A percentile compares a stretch with the other conserved stretches of the same genome.
These are phyloP conservation scores for Schrenkiella parvula DNA, from an alignment of 345 rosid species.

Conservation along the genomic window DNA sequence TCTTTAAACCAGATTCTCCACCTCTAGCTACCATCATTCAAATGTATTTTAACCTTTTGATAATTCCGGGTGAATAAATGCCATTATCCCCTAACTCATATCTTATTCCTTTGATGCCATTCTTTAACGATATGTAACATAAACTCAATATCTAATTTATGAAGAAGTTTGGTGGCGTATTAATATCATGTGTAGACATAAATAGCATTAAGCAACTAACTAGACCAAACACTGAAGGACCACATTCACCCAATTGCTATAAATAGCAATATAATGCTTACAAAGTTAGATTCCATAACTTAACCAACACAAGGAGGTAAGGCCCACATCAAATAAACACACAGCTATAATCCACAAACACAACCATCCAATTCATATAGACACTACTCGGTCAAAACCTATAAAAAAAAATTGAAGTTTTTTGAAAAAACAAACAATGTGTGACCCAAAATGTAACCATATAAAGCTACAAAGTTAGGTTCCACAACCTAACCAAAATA, in stretches of 20 bases:
- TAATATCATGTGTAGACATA: slow-evolving; percentile 10
- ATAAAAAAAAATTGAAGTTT: background rate
- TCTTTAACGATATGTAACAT: background rate
- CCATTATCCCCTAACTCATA: background rate
- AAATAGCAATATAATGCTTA: slow-evolving; percentile 16
- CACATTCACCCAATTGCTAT: slow-evolving; percentile 24
- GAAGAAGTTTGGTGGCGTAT: slow-evolving; percentile 14
- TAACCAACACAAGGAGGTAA: slow-evolving; percentile 12
- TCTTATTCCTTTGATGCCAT: background rate
- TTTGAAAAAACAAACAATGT: background rate
- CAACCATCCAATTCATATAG: background rate
- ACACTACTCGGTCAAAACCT: background rate
- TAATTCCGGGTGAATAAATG: background rate
- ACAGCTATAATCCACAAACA: background rate
- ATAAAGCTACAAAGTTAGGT: background rate
- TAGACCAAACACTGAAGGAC: slow-evolving; percentile 27
- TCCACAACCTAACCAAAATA: background rate
- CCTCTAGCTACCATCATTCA: background rate
- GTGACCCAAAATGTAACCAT: background rate
- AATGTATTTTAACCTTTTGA: background rate
- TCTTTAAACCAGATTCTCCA: background rate
- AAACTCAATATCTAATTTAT: background rate
- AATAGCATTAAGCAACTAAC: slow-evolving; percentile 8
- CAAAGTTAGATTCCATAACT: slow-evolving; percentile 16
- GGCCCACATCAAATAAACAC: slow-evolving; percentile 18